A percentile compares a stretch with the other conserved stretches of the same genome.
Conservation (phyloP, 352 stramenopile species). For the Phytophthora rubi region DNA sequence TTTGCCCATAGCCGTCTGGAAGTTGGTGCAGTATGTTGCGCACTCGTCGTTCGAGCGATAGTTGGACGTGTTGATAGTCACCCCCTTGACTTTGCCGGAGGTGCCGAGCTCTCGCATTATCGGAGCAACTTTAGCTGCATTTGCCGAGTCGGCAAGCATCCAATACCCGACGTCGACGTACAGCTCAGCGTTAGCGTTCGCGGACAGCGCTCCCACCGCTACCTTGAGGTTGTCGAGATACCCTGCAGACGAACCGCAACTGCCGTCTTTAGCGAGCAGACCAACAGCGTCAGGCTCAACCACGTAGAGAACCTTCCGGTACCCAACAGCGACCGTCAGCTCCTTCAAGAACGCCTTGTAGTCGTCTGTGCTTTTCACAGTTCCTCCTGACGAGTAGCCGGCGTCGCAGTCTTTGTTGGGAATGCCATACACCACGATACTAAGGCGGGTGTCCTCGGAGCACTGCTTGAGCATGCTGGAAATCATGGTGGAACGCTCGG, state of each 20-base stretch:
- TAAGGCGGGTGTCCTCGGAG: constrained; percentile 42
- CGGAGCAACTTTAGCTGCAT: constrained; percentile 36
- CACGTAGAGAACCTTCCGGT: constrained; percentile 65
- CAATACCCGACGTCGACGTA: constrained; percentile 72
- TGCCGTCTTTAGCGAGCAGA: constrained; percentile 44
- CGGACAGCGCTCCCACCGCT: constrained; percentile 50
- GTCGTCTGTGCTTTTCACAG: constrained; percentile 40
- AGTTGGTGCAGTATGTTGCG: constrained; percentile 48
- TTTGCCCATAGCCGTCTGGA: constrained; percentile 48
- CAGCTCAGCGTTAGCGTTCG: constrained; percentile 56
- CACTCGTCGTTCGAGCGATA: constrained; percentile 60
- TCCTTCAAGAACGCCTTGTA: constrained; percentile 53
- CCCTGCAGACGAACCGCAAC: constrained; percentile 43
- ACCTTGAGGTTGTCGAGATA: constrained; percentile 60
- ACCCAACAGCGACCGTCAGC: constrained; percentile 41
- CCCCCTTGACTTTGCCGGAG: constrained; percentile 53
- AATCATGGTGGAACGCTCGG: constrained; percentile 30
- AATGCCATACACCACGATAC: constrained; percentile 65
- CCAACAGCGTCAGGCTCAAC: constrained; percentile 66
- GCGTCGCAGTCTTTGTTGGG: constrained; percentile 67
- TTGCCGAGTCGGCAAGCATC: constrained; percentile 44
- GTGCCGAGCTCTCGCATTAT: constrained; percentile 45
- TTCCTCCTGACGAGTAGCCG: constrained; percentile 43
- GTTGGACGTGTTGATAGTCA: constrained; percentile 77
- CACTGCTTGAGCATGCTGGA: constrained; percentile 40